Base-by-base conservation (phyloP, 2,329 filamentous ascomycete genomes). In the Diaporthe citrichinensis region DNA sequence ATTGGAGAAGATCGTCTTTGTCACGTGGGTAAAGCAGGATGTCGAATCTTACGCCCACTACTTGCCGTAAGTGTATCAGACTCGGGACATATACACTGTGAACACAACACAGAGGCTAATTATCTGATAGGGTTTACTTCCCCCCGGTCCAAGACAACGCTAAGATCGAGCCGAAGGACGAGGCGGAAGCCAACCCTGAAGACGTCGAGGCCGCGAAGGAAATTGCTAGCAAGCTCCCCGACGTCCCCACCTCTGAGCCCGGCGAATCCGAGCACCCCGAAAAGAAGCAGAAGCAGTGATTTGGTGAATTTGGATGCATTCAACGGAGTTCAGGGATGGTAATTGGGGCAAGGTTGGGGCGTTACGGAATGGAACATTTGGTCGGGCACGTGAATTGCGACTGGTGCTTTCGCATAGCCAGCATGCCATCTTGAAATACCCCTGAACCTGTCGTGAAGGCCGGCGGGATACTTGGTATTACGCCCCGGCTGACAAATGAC, bases 1-100 rank as follows among this genome's bases (percentile, higher is more conserved):
- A 79, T 83, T 98, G 41, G 90, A 95, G 59, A 90, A 91, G 79
- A 90, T 98, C 17, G 88, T 98, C 25, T 98, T 98, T 85, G 96
- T 96, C 81, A 94, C 92, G 23, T 98, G 98, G 83, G 88, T 94
- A 82, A 83, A 87, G 72, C 96, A 96, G 84, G 96, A 98, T 80
- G 91, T 94, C 76, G 84, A 86, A 53, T 92, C 94, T 0, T 98
- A 98, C 82, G 87, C 92, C 71, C 79, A 89, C 34, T 85, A 88
- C 49, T 84, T 98, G 15, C 94, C 96, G 95, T 98, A 84, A 88
- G 94, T 90, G 2, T 8, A 57, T 44, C 8, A 4, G 15, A 17
- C 7, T 14, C 8, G 2, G 4, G 2, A 4, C 6, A 20, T 12
- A 2, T 9, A 1, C 10, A 23, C 23, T 7, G 28, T 31, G 5